phyloP scores from a whole-genome alignment of 768 basidiomycete genomes.

The Mycena maculata region DNA sequence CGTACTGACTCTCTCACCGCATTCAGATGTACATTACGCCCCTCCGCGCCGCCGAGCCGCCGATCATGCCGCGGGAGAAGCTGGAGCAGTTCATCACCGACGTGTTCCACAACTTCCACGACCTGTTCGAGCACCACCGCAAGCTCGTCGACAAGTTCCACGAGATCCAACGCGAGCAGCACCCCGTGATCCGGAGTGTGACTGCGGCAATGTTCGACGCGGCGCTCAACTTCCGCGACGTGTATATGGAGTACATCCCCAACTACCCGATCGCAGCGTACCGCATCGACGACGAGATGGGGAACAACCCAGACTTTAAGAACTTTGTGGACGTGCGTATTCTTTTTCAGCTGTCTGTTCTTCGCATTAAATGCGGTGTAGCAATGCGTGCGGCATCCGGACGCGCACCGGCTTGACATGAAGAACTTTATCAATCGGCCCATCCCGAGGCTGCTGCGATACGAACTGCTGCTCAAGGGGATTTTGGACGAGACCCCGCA shows the following conservation, averaged over 20 bases:
- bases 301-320: conserved; percentile 83
- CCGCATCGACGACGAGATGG: conserved; percentile 89
- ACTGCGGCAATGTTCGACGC: conserved; percentile 87
- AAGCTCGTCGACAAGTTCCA: conserved; percentile 84
- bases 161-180: conserved; percentile 89
- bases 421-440: conserved; percentile 94
- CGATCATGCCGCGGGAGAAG: conserved; percentile 78
- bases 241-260: conserved; percentile 92
- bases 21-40: conserved; percentile 83
- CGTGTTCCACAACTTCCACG: conserved; percentile 89
- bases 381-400: conserved; percentile 71
- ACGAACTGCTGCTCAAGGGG: conserved; percentile 86
- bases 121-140: conserved; percentile 80
- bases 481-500: conserved; percentile 81
- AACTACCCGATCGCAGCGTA: conserved; percentile 94
- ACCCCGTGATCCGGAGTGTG: conserved; percentile 80
- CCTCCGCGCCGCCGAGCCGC: conserved; percentile 78
- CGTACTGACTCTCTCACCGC: neutral
- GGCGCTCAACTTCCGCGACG: conserved; percentile 91
- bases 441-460: conserved; percentile 89
- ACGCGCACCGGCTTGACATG: conserved; percentile 88
- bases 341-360: conserved; percentile 19
- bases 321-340: conserved; percentile 80
- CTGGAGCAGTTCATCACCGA: conserved; percentile 84
- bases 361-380: neutral